phyloP scores from a whole-genome alignment of 2,329 filamentous ascomycete species.

The Lachnellula subtilissima region DNA sequence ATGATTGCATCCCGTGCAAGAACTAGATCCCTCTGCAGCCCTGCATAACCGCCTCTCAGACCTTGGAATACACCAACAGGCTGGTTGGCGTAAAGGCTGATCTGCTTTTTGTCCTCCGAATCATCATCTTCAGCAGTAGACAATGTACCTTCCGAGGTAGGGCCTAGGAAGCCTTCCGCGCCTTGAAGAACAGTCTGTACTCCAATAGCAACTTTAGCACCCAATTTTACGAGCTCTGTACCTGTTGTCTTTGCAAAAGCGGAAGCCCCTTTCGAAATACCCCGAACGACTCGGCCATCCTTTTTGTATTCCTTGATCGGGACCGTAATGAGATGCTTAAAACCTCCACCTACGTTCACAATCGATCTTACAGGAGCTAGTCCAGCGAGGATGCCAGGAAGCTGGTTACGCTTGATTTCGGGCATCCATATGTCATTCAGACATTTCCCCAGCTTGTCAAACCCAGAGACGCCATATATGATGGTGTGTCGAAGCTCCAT shows the following conservation, averaged over 20 bases:
- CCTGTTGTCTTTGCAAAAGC: conserved; percentile 92
- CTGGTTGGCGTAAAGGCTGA: conserved; percentile 91
- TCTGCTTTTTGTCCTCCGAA: conserved; percentile 68
- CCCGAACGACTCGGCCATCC: conserved; percentile 86
- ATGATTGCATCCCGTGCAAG: conserved; percentile 87
- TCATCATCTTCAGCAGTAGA: conserved; percentile 48
- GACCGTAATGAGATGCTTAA: conserved; percentile 81
- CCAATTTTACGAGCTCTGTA: conserved; percentile 87
- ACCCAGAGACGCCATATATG: conserved; percentile 85
- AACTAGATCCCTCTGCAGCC: conserved; percentile 81
- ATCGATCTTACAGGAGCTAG: conserved; percentile 85
- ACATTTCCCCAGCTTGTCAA: conserved; percentile 82
- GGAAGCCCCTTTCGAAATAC: conserved; percentile 82
- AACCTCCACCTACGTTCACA: conserved; percentile 84
- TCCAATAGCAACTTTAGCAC: conserved; percentile 89
- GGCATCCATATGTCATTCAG: conserved; percentile 97
- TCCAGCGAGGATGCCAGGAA: conserved; percentile 82
- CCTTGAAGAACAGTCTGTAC: conserved; percentile 90
- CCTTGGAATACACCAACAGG: conserved; percentile 86
- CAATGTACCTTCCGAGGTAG: conserved; percentile 34
- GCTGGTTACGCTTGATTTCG: conserved; percentile 83
- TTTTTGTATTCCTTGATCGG: conserved; percentile 91
- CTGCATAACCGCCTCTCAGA: conserved; percentile 73
- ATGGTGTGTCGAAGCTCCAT: conserved; percentile 86
- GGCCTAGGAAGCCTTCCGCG: conserved; percentile 72